Evolutionary conservation across 2,329 filamentous ascomycete genomes (phyloP), one percentile per base, ranked within the genome.

Genomic region (Didymella keratinophila): DNA sequence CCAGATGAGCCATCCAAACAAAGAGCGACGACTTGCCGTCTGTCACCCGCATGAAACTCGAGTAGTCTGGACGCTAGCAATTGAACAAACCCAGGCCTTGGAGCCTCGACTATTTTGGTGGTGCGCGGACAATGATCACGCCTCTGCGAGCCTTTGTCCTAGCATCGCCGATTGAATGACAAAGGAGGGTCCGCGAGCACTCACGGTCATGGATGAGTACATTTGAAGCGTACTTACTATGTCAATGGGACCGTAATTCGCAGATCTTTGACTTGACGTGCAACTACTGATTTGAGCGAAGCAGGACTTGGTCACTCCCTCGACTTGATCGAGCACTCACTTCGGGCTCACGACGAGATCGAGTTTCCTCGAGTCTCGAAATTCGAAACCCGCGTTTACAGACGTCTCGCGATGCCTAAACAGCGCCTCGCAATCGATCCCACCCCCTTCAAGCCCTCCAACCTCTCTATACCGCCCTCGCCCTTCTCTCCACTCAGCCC

Each of bases 401-500:
- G 10, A n/a, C 1, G 10, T 23, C 2, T 28, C 30, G 28, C 28
- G 12, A 55, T 55, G 45, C n/a, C 32, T n/a, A 28, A 27, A 14
- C 52, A 43, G 12, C 32, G 34, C 21, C 36, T 68, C 2, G 62
- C 65, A 16, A 78, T 81, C 49, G 68, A 71, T 18, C 70, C 78
- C 6, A 62, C 73, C 1, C 78, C 79, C 8, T 81, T 78, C 71
- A 78, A 77, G 63, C 72, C 79, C 37, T 81, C 80, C 5, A 59
- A 68, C 11, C 78, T 82, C 30, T 70, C 79, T 23, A 78, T 80
- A 28, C 79, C 79, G 9, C 76, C 78, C 0, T 80, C 79, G 0
- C 79, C 80, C 1, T 81, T 79, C 70, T 78, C 79, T 1, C 78
- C 78, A 36, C 68, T 62, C 2, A 66, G 63, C 11, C 73, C 72